These are phyloP conservation scores for Magnusiomyces suaveolens DNA, from an alignment of 1,139 yeast species.

Conservation along the genomic window DNA sequence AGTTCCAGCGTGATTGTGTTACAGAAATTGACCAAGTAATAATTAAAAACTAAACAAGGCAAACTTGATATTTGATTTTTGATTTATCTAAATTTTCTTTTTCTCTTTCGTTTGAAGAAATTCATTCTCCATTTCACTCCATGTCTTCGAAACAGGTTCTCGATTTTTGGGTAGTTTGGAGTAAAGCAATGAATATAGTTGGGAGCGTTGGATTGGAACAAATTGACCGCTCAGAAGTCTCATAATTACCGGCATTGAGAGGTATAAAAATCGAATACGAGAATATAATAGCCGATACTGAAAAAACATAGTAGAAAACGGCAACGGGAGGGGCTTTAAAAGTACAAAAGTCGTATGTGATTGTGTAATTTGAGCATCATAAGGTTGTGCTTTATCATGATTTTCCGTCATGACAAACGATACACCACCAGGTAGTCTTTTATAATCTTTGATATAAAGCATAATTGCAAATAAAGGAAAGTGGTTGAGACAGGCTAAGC, in stretches of 20 bases:
- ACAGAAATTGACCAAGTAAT: too few species aligned
- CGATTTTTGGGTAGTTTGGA: conserved; percentile 41
- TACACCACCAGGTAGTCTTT: conserved; percentile 86
- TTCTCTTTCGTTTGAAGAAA: neutral
- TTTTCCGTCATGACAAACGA: conserved; percentile 31
- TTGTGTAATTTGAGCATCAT: conserved; percentile 19
- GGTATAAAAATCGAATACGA: conserved; percentile 36
- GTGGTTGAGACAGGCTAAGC: conserved; percentile 62
- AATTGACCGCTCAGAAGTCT: conserved; percentile 39
- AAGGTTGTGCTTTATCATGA: neutral
- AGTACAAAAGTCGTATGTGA: conserved; percentile 20
- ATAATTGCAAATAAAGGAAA: conserved; percentile 78
- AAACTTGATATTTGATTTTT: neutral
- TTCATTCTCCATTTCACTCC: neutral
- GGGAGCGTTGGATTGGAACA: conserved; percentile 39
- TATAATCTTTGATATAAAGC: conserved; percentile 69
- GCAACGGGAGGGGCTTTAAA: conserved; percentile 40
- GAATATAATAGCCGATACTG: conserved; percentile 39
- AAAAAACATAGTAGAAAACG: conserved; percentile 37
- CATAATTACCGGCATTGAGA: conserved; percentile 35
- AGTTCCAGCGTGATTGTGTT: neutral
- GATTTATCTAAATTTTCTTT: neutral
- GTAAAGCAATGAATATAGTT: conserved; percentile 41
- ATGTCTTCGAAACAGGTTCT: conserved; percentile 13
- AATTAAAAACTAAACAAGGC: neutral